Evolutionary conservation across 371 early-diverging fungal genomes (phyloP).

Genomic region (Rhizomucor pusillus): DNA sequence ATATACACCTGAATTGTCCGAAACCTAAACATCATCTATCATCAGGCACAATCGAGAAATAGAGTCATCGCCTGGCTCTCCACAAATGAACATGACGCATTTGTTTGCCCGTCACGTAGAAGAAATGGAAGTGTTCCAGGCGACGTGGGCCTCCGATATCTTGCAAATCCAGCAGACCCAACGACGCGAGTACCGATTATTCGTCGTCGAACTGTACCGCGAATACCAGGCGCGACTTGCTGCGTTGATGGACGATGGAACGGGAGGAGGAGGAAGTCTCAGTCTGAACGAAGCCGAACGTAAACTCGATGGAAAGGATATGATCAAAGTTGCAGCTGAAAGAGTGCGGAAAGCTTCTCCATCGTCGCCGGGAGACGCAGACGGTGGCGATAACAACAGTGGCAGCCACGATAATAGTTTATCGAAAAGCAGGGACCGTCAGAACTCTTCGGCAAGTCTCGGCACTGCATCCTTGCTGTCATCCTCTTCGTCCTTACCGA

Average conservation of each 20-base stretch:
- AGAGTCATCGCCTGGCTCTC: slow-evolving; percentile 20
- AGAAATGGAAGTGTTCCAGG: slow-evolving; percentile 61
- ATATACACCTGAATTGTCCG: too few species aligned
- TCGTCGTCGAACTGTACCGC: slow-evolving; percentile 63
- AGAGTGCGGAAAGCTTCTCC: not conserved
- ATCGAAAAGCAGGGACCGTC: slow-evolving; percentile 11
- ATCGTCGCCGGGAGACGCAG: too few species aligned
- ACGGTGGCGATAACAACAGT: not conserved
- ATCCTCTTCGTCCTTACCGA: not conserved
- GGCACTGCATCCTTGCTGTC: slow-evolving; percentile 6
- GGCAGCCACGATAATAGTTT: not conserved
- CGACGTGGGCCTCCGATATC: slow-evolving; percentile 61
- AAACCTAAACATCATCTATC: too few species aligned
- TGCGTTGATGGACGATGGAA: slow-evolving; percentile 13
- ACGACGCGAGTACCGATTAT: slow-evolving; percentile 65
- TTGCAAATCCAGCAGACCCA: slow-evolving; percentile 59
- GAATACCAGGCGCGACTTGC: slow-evolving; percentile 44
- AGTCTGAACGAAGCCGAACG: slow-evolving; percentile 19
- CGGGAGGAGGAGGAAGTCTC: too few species aligned
- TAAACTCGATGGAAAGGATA: slow-evolving; percentile 52
- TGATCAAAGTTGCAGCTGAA: slow-evolving; percentile 42
- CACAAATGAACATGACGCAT: slow-evolving; percentile 30
- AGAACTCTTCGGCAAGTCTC: slow-evolving; percentile 18
- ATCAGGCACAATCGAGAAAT: slow-evolving; percentile 34
- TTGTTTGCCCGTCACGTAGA: slow-evolving; percentile 57